Base-by-base conservation (phyloP, 1,139 yeast genomes). In the Insectozyma bohioensis region DNA sequence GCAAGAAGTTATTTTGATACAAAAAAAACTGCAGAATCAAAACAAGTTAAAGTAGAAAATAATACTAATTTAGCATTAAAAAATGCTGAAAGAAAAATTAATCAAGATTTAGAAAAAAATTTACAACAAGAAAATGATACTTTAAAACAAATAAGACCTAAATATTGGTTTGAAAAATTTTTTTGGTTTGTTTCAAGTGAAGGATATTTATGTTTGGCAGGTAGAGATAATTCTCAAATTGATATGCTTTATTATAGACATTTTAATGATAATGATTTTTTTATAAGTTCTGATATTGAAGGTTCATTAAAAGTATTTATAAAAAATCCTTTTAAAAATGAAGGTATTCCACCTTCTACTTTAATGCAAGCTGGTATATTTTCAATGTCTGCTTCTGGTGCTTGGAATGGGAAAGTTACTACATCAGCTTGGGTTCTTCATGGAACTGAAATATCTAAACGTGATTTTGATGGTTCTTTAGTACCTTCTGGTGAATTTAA, bases 151-250 rank as follows among this genome's bases (percentile, higher is more conserved):
- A 65, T 84, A 20, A 72, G 97, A 32, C 72, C 77, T 5, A 86
- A 87, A 30, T 82, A 68, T 49, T 90, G 97, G 85, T 94, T 94
- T 62, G 98, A 92, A 52, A 92, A 92, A 56, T 92, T 84, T 54
- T 80, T 69, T 51, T 92, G 98, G 98, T 92, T 92, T 52, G 71
- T 88, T 19, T 75, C 95, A 0, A 81, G 82, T 43, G 97, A 92
- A 53, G 95, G 95, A 0, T 88, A 85, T 50, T 63, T 92, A 34
- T 85, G 95, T 42, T 58, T 92, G 32, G 88, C 92, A 30, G 97
- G 97, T 1, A 78, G 87, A 43, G 97, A 94, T 52, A 75, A 72
- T 14, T 57, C 76, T n/a, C 97, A 92, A 53, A 72, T 78, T n/a
- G 96, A 88, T 49, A 73, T 86, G 63, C 74, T 92, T 21, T 85